Base-by-base conservation (phyloP, 2,329 filamentous ascomycete species). In the Pseudogymnoascus sp. region DNA sequence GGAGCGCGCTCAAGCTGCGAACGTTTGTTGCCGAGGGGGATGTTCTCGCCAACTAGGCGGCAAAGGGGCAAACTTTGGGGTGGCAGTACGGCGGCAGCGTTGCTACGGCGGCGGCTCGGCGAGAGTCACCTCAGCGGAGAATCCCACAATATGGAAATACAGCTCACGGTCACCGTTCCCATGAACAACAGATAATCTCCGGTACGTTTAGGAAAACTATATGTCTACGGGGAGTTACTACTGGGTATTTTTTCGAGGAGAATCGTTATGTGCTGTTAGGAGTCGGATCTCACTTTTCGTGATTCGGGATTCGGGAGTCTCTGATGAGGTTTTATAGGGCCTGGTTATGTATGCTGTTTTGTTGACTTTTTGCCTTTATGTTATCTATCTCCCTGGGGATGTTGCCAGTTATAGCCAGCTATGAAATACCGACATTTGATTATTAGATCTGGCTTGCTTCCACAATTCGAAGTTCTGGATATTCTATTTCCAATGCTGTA, bases 41-140 rank as follows among this genome's bases (percentile, higher is more conserved):
- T 33, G 28, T 53, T 25, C 33, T 53, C 47, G 15, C 28, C 28
- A 53, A 53, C 47, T 53, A 53, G n/a, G 47, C 47, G 47, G 47
- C 47, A 53, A 28, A 22, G 22, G 22, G 22, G 22, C 22, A 25
- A 5, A 25, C 5, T 25, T 25, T 25, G 7, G 39, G 41, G 43
- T 25, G 43, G 43, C 41, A 53, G 43, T 47, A 33, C n/a, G 6
- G 47, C 47, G 47, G 47, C 47, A 33, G 39, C 4, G n/a, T 33
- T 53, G 28, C 25, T 53, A 33, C 4, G n/a, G 47, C 47, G 47
- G 47, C 47, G 47, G 47, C 28, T 20, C 9, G 28, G 9, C 8
- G 47, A 53, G 47, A 33, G 12, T 33, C 47, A 20, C 47, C 1
- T 30, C n/a, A 5, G 4, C 18, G 28, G 15, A 25, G 43, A 50